A percentile compares a stretch with the other conserved stretches of the same genome.
Conservation (phyloP, 371 early-diverging fungal genomes). For the Mucor racemosus region DNA sequence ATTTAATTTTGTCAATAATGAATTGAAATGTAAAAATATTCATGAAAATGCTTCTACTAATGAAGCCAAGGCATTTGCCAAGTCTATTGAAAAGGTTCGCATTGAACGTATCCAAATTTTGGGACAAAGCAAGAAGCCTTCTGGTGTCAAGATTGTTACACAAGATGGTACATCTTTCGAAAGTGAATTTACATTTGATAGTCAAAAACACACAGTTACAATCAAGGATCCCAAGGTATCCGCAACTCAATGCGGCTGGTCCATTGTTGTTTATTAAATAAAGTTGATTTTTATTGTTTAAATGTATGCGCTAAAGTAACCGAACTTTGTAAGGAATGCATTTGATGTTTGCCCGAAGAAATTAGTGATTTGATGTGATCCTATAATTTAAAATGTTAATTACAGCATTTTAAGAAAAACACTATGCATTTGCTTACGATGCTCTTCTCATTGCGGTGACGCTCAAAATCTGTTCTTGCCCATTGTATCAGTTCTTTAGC, state of each 20-base stretch:
- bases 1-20: conserved; percentile 44
- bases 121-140: conserved; percentile 27
- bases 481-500: conserved; percentile 59
- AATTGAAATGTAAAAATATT: conserved; percentile 34
- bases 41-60: conserved; percentile 27
- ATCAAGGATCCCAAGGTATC: conserved; percentile 74
- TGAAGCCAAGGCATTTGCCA: conserved; percentile 31
- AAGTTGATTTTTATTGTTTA: conserved; percentile 8
- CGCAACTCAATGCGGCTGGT: conserved; percentile 66
- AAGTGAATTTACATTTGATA: conserved; percentile 27
- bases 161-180: conserved; percentile 2
- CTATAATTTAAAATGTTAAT: conserved; percentile 20
- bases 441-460: conserved; percentile 57
- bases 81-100: conserved; percentile 33
- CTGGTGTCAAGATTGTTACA: conserved; percentile 23
- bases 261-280: conserved; percentile 45
- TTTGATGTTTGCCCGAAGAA: conserved; percentile 64
- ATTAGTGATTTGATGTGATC: conserved; percentile 60
- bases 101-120: conserved; percentile 54
- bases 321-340: conserved; percentile 62
- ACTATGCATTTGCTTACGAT: conserved; percentile 44
- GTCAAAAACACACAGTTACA: conserved; percentile 38
- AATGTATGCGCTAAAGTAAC: conserved; percentile 43
- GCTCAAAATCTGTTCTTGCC: conserved; percentile 70
- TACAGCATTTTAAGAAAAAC: background rate